Conservation (phyloP, 2,329 filamentous ascomycete species). For the Botrytis paeoniae region DNA sequence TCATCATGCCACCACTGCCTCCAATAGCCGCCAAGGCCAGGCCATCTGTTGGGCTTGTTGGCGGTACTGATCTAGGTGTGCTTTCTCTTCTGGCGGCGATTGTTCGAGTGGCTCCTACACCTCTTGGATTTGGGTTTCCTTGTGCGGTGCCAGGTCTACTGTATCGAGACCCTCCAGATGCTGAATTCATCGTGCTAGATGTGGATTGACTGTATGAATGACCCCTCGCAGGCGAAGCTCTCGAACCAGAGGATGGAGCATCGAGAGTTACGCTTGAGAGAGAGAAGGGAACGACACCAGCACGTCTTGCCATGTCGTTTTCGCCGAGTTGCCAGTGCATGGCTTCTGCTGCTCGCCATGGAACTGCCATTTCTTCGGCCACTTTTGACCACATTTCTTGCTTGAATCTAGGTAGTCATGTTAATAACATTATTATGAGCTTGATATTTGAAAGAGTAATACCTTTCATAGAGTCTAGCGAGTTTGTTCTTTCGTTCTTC, state of each 20-base stretch:
- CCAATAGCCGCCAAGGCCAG: conserved; percentile 37
- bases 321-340: conserved; percentile 99
- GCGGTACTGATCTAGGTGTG: conserved; percentile 38
- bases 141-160: conserved; percentile 31
- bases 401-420: conserved; percentile 68
- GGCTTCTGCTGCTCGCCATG: conserved; percentile 91
- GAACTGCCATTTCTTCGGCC: conserved; percentile 89
- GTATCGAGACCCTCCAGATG: conserved; percentile 26
- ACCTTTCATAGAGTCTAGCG: conserved; percentile 93
- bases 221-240: conserved; percentile 43
- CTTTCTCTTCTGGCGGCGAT: conserved; percentile 38
- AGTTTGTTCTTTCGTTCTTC: conserved; percentile 98
- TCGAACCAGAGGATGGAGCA: conserved; percentile 39
- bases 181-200: conserved; percentile 27
- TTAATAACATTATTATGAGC: conserved; percentile 15
- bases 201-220: conserved; percentile 35
- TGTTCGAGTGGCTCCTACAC: conserved; percentile 27
- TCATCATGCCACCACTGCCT: conserved; percentile 30
- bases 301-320: conserved; percentile 87
- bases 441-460: conserved; percentile 29
- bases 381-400: conserved; percentile 97
- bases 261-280: conserved; percentile 58
- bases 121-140: conserved; percentile 22
- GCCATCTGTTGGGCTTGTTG: conserved; percentile 41
- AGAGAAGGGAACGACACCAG: conserved; percentile 83